A percentile compares a stretch with the other conserved stretches of the same genome.
These are phyloP conservation scores for Chaetomium fimeti DNA, from an alignment of 495 filamentous ascomycete species.

Conservation along the genomic window DNA sequence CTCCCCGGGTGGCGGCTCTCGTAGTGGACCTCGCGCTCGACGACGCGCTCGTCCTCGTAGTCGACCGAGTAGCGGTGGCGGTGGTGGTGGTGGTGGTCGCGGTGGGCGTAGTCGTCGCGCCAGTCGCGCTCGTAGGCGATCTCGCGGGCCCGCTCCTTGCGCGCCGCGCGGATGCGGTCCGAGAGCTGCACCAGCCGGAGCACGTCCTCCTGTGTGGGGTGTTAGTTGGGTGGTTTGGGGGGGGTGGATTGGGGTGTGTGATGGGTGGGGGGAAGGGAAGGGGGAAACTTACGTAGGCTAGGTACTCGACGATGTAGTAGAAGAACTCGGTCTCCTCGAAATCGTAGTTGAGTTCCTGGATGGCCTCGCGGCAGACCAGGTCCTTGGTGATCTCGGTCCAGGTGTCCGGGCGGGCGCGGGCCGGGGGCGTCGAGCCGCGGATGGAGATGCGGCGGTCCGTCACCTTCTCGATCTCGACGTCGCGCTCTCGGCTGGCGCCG, in stretches of 20 bases:
- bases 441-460: conserved; percentile 46
- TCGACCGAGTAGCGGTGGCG: conserved; percentile 37
- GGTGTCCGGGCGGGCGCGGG: conserved; percentile 60
- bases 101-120: conserved; percentile 60
- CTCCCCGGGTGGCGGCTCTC: conserved; percentile 41
- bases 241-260: neutral
- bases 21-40: conserved; percentile 59
- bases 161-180: conserved; percentile 73
- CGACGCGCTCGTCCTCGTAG: conserved; percentile 56
- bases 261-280: neutral
- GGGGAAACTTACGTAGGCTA: conserved; percentile 72
- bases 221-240: neutral
- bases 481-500: conserved; percentile 41
- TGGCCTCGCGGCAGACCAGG: conserved; percentile 81
- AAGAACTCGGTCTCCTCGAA: conserved; percentile 88
- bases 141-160: conserved; percentile 73
- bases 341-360: conserved; percentile 79
- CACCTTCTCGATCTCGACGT: conserved; percentile 47
- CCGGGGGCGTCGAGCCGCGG: conserved; percentile 34
- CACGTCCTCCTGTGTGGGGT: conserved; percentile 72
- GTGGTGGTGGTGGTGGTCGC: conserved; percentile 33
- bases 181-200: conserved; percentile 76
- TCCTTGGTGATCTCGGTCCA: conserved; percentile 99
- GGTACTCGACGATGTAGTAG: conserved; percentile 90
- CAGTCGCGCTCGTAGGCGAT: conserved; percentile 75